Base-by-base conservation (phyloP, 192 early-diverging fungal species). In the Cladochytrium replicatum region DNA sequence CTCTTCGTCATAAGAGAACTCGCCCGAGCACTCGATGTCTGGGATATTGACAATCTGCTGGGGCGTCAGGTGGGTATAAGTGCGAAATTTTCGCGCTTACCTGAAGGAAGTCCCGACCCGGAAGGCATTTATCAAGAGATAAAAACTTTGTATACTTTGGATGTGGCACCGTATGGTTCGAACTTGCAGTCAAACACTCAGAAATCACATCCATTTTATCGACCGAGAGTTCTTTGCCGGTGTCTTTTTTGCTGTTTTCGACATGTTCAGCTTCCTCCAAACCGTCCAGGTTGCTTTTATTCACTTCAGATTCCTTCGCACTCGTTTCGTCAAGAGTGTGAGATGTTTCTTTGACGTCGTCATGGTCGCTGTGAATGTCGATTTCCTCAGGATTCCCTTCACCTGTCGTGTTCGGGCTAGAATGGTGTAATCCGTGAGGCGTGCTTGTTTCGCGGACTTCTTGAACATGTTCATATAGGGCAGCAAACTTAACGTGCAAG, bases 71-170 rank as follows among this genome's bases (percentile, higher is more conserved):
- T 6, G 25, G 32, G 27, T 50, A 7, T n/a, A n/a, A n/a, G 9
- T 9, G 28, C 23, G 6, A 55, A 24, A 32, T 24, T 32, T 7
- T 37, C 23, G 34, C 34, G 15, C 11, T 15, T 29, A 92, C 78
- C 64, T 96, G 87, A 24, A 99, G 59, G 55, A 89, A 96, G 29
- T 86, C 67, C 1, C 87, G 70, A 3, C 67, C 44, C 1, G 81
- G 83, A 19, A 87, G 40, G 46, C 96, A 99, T 46, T 97, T 97
- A 66, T 99, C 96, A 13, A 99, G 65, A 2, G 91, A 79, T 31
- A 97, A 52, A 61, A 99, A 99, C 28, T 71, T 60, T 1, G 96
- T 99, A 27, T n/a, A n/a, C n/a, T n/a, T n/a, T n/a, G n/a, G n/a
- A n/a, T n/a, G n/a, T n/a, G n/a, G n/a, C n/a, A n/a, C n/a, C n/a